Base-by-base conservation (phyloP, 2,329 filamentous ascomycete genomes). In the Colletotrichum tamarilloi region DNA sequence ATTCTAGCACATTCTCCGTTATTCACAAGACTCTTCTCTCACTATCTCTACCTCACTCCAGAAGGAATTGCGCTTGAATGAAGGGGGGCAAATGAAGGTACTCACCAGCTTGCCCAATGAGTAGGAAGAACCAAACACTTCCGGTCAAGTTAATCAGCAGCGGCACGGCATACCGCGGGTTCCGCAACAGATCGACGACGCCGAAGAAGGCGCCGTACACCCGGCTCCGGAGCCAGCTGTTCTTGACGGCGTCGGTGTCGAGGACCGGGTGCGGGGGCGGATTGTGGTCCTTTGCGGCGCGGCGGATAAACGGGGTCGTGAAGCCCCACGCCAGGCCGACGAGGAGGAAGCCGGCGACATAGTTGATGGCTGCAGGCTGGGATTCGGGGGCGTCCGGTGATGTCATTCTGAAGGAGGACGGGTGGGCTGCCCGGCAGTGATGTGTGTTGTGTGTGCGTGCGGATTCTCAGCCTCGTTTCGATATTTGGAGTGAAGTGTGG, bases 281-380 rank as follows among this genome's bases (percentile, higher is more conserved):
- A 67, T 87, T 90, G 84, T 97, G 95, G 74, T 92, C 88, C 62
- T 93, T 89, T 2, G 96, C 95, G 11, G 96, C 96, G 75, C 91
- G 90, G 28, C 95, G 92, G 87, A 98, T 97, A 85, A 98, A 98
- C 68, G 93, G 92, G 24, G 95, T 97, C 1, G 95, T 98, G 77
- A 97, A 91, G 64, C 95, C 96, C 96, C 96, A 98, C 77, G 95
- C 95, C 28, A 97, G 86, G 66, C 95, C 95, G 76, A 98, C 95
- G 73, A 98, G 91, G 67, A 98, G 88, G 87, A 98, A 98, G 77
- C 94, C 94, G 72, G 96, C 87, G 75, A 97, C 88, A 87, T 97
- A 98, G 85, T 95, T 95, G 85, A 97, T 87, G 76, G 91, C 83
- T 19, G 88, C 85, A 28, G 89, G 89, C 28, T 84, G 81, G 32